A percentile compares a stretch with the other conserved stretches of the same genome.
phyloP scores from a whole-genome alignment of 2,329 filamentous ascomycete genomes.

The Sclerotiophoma versabilis region DNA sequence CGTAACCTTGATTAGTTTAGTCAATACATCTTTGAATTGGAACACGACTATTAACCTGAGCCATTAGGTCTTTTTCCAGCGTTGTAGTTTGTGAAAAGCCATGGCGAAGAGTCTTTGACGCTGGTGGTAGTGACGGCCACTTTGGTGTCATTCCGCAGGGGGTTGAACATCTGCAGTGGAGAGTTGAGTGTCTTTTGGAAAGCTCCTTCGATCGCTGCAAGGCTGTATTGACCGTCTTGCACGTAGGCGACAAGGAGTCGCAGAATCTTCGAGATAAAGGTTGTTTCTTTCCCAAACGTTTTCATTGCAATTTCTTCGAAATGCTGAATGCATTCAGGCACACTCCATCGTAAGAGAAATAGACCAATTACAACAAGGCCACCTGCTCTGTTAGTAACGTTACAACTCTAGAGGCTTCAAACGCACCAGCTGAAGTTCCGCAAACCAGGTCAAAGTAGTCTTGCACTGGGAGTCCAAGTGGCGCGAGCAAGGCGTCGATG shows the following conservation, averaged over 20 bases:
- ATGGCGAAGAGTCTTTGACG: constrained; percentile 23
- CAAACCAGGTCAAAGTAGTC: background rate
- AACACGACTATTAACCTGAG: background rate
- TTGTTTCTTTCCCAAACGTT: background rate
- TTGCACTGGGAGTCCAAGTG: constrained; percentile 5
- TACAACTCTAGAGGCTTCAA: background rate
- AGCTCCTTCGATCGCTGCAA: constrained; percentile 29
- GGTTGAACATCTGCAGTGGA: constrained; percentile 36
- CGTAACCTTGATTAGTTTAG: constrained; percentile 13
- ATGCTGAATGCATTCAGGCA: background rate
- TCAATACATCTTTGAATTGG: background rate
- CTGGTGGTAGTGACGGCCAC: constrained; percentile 40
- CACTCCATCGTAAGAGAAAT: background rate
- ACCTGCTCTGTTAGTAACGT: background rate
- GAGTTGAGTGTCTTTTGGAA: constrained; percentile 27
- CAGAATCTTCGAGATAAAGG: constrained; percentile 11
- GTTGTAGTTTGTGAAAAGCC: constrained; percentile 44
- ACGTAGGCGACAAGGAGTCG: constrained; percentile 32
- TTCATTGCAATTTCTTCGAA: background rate
- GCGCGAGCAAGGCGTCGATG: constrained; percentile 8
- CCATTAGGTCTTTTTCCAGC: background rate
- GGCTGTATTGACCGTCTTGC: constrained; percentile 33
- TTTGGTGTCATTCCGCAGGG: constrained; percentile 31
- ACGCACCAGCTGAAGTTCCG: background rate
- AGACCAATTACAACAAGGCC: background rate